Evolutionary conservation across 2,329 filamentous ascomycete species (phyloP).

Genomic region (Diaporthe vexans): DNA sequence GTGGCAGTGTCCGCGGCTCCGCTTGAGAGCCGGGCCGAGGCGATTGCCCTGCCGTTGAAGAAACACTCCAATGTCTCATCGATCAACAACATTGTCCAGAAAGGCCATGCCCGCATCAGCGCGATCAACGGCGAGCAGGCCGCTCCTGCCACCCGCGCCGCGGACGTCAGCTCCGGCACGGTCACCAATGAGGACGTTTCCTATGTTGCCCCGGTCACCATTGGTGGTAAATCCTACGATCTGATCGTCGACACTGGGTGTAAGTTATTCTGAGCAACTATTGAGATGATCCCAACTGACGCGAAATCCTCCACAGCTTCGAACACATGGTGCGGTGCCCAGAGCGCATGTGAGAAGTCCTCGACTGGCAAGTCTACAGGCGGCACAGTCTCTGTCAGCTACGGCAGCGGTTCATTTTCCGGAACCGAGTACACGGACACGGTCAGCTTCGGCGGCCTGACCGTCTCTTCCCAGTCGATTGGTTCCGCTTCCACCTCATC

Average conservation of each 20-base stretch:
- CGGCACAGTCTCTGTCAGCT: conserved; percentile 45
- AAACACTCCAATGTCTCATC: conserved; percentile 45
- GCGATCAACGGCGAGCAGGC: conserved; percentile 43
- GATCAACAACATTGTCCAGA: conserved; percentile 45
- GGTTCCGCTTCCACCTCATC: conserved; percentile 24
- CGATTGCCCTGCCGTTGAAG: conserved; percentile 44
- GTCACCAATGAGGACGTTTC: conserved; percentile 47
- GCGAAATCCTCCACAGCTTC: conserved; percentile 41
- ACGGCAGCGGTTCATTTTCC: conserved; percentile 48
- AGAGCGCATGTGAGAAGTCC: conserved; percentile 21
- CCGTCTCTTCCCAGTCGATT: conserved; percentile 40
- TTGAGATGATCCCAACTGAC: neutral
- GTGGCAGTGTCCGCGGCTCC: conserved; percentile 46
- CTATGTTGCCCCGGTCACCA: conserved; percentile 47
- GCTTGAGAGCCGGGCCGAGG: conserved; percentile 44
- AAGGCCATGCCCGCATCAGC: conserved; percentile 46
- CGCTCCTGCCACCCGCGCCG: conserved; percentile 19
- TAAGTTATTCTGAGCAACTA: conserved; percentile 23
- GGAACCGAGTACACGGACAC: conserved; percentile 48
- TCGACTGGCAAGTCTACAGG: conserved; percentile 43
- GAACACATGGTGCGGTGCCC: conserved; percentile 43
- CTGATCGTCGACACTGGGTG: conserved; percentile 51
- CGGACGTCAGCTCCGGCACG: conserved; percentile 44
- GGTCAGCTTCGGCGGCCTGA: conserved; percentile 50
- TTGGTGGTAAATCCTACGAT: conserved; percentile 46